Evolutionary conservation across 2,329 filamentous ascomycete genomes (phyloP), one percentile per base, ranked within the genome.

Genomic region (Neospermospora avenae): DNA sequence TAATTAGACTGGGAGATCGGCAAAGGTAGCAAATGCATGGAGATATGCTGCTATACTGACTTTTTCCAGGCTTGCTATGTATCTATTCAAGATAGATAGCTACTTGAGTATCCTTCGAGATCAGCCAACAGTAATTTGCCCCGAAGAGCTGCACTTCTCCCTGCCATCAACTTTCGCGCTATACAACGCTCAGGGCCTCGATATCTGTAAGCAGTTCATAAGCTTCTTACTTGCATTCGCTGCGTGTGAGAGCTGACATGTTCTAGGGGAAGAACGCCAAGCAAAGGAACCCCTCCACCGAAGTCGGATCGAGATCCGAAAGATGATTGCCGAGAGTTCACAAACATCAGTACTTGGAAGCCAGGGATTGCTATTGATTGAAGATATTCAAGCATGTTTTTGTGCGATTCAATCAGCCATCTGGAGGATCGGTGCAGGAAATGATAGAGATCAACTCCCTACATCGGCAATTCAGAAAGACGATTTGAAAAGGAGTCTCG

Each of bases 161-260:
- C 57, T 77, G 11, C 69, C 73, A 2, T 69, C 66, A 0, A 74
- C 76, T 0, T 75, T 71, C 35, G 68, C 71, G 1, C 60, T 74
- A 4, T 78, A 72, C 71, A 77, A 78, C 56, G 60, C 75, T 0
- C 68, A 72, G 20, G 76, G 76, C 0, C 69, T 79, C 0, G 67
- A 73, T 44, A 64, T 72, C 1, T 77, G 74, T 51, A 22, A 3
- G 46, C 35, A 1, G 18, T 39, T 14, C 16, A 2, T 7, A 13
- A 13, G 35, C 16, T 39, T n/a, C 11, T 13, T 39, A 14, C 35
- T n/a, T 39, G 13, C 7, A 13, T 13, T 4, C 4, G 16, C 4
- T 39, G 35, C 16, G 35, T 39, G 4, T 11, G 39, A 8, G n/a
- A 42, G 39, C 39, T 42, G 39, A 42, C 16, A 22, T 8, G 6